Percentiles rank a stretch among this genome's conserved stretches.
Evolutionary conservation across 2,329 filamentous ascomycete genomes (phyloP).

Genomic region (Cladosporium sp.): DNA sequence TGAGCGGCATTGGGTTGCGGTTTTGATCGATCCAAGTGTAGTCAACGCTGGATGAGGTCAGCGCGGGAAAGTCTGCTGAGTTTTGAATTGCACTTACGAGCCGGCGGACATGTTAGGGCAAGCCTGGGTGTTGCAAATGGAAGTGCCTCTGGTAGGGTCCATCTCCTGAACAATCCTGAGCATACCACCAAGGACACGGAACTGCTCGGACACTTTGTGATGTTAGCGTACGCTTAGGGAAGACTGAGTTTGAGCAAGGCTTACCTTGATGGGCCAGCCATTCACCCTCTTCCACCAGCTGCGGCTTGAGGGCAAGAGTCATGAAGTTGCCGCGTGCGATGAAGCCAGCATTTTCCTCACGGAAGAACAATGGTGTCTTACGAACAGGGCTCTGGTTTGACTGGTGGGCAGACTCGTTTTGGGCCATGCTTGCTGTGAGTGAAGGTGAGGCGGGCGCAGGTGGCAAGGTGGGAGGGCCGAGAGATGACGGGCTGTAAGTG

Average conservation of each 20-base stretch:
- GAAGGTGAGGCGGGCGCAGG: slow-evolving; percentile 39
- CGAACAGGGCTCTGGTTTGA: slow-evolving; percentile 46
- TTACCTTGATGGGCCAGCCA: slow-evolving; percentile 95
- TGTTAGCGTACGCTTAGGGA: neutral
- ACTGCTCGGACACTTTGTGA: slow-evolving; percentile 82
- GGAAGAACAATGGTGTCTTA: slow-evolving; percentile 73
- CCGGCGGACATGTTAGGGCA: slow-evolving; percentile 96
- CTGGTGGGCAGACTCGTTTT: slow-evolving; percentile 59
- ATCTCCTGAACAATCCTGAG: slow-evolving; percentile 85
- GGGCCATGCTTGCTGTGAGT: slow-evolving; percentile 66
- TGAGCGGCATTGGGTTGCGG: slow-evolving; percentile 85
- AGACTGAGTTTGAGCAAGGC: slow-evolving; percentile 23
- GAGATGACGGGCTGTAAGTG: slow-evolving; percentile 35
- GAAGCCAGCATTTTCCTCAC: slow-evolving; percentile 73
- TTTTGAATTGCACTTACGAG: slow-evolving; percentile 61
- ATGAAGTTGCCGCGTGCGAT: slow-evolving; percentile 98
- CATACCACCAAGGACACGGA: slow-evolving; percentile 84
- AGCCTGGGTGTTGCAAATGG: slow-evolving; percentile 79
- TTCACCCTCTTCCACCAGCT: slow-evolving; percentile 90
- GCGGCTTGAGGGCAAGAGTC: slow-evolving; percentile 88
- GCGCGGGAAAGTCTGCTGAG: neutral
- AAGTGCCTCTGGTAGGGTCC: slow-evolving; percentile 71
- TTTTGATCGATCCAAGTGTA: slow-evolving; percentile 95
- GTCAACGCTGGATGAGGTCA: slow-evolving; percentile 66
- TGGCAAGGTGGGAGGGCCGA: slow-evolving; percentile 33